Percentiles rank a stretch among this genome's conserved stretches.
Evolutionary conservation across 495 filamentous ascomycete species (phyloP).

Genomic region (Aspergillus cristatus): DNA sequence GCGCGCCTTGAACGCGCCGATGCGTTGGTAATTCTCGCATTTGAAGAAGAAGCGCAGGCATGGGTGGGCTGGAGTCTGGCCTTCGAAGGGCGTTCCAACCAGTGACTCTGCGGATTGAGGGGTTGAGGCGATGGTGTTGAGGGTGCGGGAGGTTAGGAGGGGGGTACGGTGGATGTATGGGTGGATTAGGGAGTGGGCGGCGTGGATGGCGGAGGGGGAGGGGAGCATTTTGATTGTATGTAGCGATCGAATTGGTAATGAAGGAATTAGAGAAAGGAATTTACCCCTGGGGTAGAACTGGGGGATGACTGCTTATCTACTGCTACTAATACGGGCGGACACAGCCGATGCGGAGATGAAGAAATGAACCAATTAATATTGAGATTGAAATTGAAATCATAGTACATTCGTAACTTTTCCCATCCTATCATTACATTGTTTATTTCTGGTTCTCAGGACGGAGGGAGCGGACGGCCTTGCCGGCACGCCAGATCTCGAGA

Average conservation of each 20-base stretch:
- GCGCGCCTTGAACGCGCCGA: conserved; percentile 88
- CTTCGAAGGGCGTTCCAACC: conserved; percentile 48
- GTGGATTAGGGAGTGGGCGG: conserved; percentile 64
- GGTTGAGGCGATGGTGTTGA: conserved; percentile 65
- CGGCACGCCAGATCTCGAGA: conserved; percentile 97
- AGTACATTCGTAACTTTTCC: conserved; percentile 38
- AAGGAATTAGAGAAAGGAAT: neutral
- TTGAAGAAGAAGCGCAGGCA: conserved; percentile 82
- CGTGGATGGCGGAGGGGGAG: conserved; percentile 55
- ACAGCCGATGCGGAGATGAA: no score
- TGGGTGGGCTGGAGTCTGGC: conserved; percentile 49
- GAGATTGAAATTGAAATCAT: no score
- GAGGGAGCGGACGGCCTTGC: conserved; percentile 90
- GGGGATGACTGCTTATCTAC: no score
- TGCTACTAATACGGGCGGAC: no score
- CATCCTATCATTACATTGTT: conserved; percentile 25
- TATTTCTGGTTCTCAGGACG: conserved; percentile 91
- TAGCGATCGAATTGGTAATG: neutral
- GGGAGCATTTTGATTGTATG: neutral
- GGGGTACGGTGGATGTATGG: conserved; percentile 76
- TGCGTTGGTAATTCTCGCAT: conserved; percentile 86
- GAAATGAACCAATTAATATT: no score
- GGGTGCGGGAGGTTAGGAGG: conserved; percentile 64
- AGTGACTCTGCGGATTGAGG: conserved; percentile 48
- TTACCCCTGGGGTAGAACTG: no score